A percentile compares a stretch with the other conserved stretches of the same genome.
phyloP scores from a whole-genome alignment of 352 stramenopile species.

The Thraustotheca clavata region DNA sequence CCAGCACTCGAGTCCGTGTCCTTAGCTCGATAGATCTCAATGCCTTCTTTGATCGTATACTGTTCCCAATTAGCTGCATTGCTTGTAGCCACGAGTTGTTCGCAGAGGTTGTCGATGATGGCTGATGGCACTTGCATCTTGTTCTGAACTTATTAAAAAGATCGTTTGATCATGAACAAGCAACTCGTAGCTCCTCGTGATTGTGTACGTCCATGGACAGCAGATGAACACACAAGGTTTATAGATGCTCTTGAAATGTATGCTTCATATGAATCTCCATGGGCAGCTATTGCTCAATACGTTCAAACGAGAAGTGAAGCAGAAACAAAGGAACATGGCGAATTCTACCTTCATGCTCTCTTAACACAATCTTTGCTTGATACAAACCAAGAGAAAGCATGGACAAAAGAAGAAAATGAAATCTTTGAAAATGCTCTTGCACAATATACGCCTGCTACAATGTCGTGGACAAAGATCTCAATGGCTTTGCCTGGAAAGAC shows the following conservation, averaged over 20 bases:
- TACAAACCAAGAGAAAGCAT: conserved; percentile 36
- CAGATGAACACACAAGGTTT: conserved; percentile 69
- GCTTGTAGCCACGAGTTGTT: too few species aligned
- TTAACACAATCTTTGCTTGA: conserved; percentile 27
- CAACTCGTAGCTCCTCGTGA: conserved; percentile 24
- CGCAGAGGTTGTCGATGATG: too few species aligned
- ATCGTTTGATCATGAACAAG: too few species aligned
- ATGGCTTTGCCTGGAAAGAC: conserved; percentile 55
- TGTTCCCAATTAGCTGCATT: too few species aligned
- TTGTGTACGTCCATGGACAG: conserved; percentile 33
- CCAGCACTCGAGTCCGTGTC: too few species aligned
- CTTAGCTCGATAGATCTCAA: too few species aligned
- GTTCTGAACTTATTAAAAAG: too few species aligned
- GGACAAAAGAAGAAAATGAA: conserved; percentile 80
- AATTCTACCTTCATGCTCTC: conserved; percentile 65
- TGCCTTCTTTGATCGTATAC: too few species aligned
- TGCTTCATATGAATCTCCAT: conserved; percentile 44
- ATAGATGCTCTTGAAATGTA: conserved; percentile 72
- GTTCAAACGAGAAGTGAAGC: conserved; percentile 56
- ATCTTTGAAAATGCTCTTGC: conserved; percentile 65
- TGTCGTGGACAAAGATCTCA: conserved; percentile 75
- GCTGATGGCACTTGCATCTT: too few species aligned
- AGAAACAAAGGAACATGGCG: conserved; percentile 59
- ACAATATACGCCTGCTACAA: conserved; percentile 35
- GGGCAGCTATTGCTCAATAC: conserved; percentile 59